phyloP scores from a whole-genome alignment of 2,329 filamentous ascomycete species.

The Talaromyces pinophilus region DNA sequence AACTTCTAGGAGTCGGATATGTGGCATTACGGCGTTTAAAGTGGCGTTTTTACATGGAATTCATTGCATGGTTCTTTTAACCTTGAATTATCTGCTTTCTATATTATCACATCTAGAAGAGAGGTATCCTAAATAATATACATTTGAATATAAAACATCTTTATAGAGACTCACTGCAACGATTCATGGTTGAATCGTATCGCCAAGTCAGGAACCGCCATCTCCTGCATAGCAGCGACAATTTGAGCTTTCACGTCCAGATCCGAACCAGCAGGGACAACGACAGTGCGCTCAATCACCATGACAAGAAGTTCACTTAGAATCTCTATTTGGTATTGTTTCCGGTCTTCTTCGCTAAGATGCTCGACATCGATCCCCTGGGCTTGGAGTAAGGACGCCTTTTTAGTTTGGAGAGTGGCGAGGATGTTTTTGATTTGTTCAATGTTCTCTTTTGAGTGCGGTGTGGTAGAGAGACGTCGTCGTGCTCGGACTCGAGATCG shows the following conservation, averaged over 20 bases:
- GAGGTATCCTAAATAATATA: slow-evolving; percentile 9
- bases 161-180: not conserved
- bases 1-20: slow-evolving; percentile 13
- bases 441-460: slow-evolving; percentile 49
- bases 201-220: slow-evolving; percentile 36
- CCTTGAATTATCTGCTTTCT: not conserved
- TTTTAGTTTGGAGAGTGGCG: slow-evolving; percentile 44
- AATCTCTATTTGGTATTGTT: slow-evolving; percentile 47
- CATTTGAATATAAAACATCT: slow-evolving; percentile 6
- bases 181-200: slow-evolving; percentile 13
- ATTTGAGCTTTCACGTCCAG: slow-evolving; percentile 39
- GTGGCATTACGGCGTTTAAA: slow-evolving; percentile 10
- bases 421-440: slow-evolving; percentile 49
- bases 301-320: slow-evolving; percentile 44
- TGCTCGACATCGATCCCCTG: slow-evolving; percentile 39
- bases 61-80: not conserved
- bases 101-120: not conserved
- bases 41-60: not conserved
- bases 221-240: slow-evolving; percentile 38
- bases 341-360: slow-evolving; percentile 40
- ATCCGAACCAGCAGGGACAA: slow-evolving; percentile 22
- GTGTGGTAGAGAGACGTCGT: slow-evolving; percentile 43
- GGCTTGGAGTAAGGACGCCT: slow-evolving; percentile 34
- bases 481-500: slow-evolving; percentile 34
- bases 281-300: slow-evolving; percentile 40